Evolutionary conservation across 78 protist genomes (phyloP).

Genomic region (Polysphondylium violaceum): DNA sequence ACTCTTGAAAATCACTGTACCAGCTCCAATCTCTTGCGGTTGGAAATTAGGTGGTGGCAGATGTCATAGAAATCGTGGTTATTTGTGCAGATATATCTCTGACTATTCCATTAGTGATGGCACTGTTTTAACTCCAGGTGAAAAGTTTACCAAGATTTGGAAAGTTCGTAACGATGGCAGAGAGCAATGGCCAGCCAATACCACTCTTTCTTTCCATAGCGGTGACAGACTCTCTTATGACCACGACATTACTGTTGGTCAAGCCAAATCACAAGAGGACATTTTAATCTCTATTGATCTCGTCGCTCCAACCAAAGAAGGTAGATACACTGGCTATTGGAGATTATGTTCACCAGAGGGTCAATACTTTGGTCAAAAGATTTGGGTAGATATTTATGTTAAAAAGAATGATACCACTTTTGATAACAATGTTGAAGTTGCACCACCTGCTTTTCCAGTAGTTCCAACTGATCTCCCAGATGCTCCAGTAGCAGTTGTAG

Average conservation of each 20-base stretch:
- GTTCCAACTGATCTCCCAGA: no score
- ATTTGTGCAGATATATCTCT: slow-evolving; percentile 62
- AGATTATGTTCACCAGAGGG: slow-evolving; percentile 57
- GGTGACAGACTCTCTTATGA: slow-evolving; percentile 70
- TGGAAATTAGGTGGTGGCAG: slow-evolving; percentile 9
- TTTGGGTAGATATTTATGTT: slow-evolving; percentile 56
- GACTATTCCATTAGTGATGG: slow-evolving; percentile 83
- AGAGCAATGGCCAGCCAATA: slow-evolving; percentile 65
- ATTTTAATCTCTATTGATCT: slow-evolving; percentile 73
- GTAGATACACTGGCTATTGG: slow-evolving; percentile 84
- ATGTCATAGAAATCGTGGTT: slow-evolving; percentile 5
- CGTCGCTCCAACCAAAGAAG: slow-evolving; percentile 51
- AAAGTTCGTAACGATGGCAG: slow-evolving; percentile 74
- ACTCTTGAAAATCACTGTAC: slow-evolving; percentile 31
- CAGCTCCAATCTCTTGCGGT: slow-evolving; percentile 22
- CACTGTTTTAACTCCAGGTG: slow-evolving; percentile 44
- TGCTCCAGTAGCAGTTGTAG: slow-evolving; percentile 20
- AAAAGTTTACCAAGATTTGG: slow-evolving; percentile 81
- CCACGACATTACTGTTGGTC: slow-evolving; percentile 11
- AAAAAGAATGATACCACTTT: no score
- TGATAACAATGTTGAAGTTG: neutral
- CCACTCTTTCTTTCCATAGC: slow-evolving; percentile 42
- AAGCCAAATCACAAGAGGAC: slow-evolving; percentile 40
- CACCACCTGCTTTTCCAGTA: slow-evolving; percentile 11
- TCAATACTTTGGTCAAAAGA: slow-evolving; percentile 72